Evolutionary conservation across 371 early-diverging fungal genomes (phyloP), one percentile per base, ranked within the genome.

Genomic region (Rhizomucor pusillus): DNA sequence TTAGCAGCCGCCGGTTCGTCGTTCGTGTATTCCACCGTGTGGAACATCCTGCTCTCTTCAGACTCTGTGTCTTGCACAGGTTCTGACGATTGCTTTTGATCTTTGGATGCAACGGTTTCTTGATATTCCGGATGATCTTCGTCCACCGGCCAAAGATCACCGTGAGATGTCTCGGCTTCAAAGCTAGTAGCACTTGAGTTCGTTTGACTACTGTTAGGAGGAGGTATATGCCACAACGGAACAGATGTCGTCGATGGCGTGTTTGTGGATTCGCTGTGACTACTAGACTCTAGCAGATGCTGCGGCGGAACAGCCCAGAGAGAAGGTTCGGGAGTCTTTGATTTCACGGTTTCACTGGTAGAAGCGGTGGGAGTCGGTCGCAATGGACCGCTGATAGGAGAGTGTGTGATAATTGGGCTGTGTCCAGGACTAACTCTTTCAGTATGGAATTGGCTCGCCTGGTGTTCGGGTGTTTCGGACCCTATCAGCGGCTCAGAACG

Each of bases 281-380:
- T 29, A 29, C 29, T 29, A 29, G 29, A 29, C 29, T 29, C 29
- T 29, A 29, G 25, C 44, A 39, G 70, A 39, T 50, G 43, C 34
- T 43, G 57, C 11, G 66, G 66, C 25, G 57, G 61, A 4, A 66
- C 54, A 14, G 58, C 58, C 58, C 58, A 58, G 5, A 58, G 29
- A 3, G 58, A 52, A 16, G 44, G 47, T 16, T 29, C 35, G 9
- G 36, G 36, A 34, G n/a, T 54, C 54, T 9, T 54, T 54, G 14
- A 24, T 33, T 35, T 29, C 29, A 29, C 7, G 29, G 5, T 29
- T 29, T 51, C 51, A 12, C 40, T 40, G 5, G 41, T 5, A 4
- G 41, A 19, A n/a, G 41, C 19, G 11, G 24, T n/a, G 25, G 24
- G 5, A 34, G 51, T 13, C 40, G 29, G 29, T 39, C 14, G 20